These are phyloP conservation scores for Corymbia maculata DNA, from an alignment of 345 rosid genomes.

Conservation along the genomic window DNA sequence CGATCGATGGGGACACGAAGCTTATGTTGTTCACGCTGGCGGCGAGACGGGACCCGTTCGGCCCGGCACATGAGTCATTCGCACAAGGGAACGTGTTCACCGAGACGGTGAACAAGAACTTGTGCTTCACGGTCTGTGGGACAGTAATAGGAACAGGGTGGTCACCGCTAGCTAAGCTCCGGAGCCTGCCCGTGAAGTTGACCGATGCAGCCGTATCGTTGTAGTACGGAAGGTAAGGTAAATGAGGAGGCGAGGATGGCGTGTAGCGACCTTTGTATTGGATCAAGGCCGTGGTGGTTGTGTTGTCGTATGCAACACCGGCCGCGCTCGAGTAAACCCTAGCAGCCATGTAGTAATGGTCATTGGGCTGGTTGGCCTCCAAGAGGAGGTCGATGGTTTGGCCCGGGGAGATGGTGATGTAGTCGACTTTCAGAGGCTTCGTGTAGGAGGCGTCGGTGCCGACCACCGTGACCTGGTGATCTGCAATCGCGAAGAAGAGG, in stretches of 20 bases:
- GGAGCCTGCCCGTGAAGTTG: slow-evolving; percentile 4
- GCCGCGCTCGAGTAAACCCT: no score
- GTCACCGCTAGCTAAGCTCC: slow-evolving; percentile 5
- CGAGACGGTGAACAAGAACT: slow-evolving; percentile 23
- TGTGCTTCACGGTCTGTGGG: slow-evolving; percentile 18
- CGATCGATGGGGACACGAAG: not conserved
- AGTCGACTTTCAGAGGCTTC: no score
- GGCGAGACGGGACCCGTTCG: not conserved
- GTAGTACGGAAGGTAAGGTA: slow-evolving; percentile 30
- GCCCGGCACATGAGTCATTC: slow-evolving; percentile 1
- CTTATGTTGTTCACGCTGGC: slow-evolving; percentile 4
- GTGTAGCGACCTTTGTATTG: no score
- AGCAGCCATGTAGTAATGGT: no score
- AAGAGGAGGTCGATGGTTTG: no score
- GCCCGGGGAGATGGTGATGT: no score
- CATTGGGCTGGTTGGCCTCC: no score
- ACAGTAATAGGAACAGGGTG: slow-evolving; percentile 14
- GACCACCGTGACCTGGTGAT: no score
- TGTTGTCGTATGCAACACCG: no score
- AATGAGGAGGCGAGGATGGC: not conserved
- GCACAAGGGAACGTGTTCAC: slow-evolving; percentile 11
- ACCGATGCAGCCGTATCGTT: slow-evolving; percentile 20
- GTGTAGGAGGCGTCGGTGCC: no score
- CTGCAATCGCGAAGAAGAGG: no score
- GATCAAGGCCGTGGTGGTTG: no score